Conservation (phyloP, 257 asterid genomes). For the Gynochthodes officinalis region DNA sequence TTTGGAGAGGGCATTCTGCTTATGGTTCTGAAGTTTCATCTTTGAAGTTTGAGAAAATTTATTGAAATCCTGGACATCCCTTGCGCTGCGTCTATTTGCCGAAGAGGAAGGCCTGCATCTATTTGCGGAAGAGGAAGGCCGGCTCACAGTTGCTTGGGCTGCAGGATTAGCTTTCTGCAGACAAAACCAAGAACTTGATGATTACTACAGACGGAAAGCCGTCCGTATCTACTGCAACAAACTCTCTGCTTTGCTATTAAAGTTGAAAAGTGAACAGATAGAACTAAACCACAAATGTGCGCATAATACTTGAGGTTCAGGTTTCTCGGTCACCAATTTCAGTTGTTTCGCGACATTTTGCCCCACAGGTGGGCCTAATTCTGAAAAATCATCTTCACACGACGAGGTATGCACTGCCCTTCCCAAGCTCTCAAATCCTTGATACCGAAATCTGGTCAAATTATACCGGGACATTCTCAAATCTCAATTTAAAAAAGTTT, state of each 20-base stretch:
- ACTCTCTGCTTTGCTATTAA: background rate
- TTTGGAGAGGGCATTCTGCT: no score
- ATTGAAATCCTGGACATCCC: conserved; percentile 4
- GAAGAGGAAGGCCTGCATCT: conserved; percentile 22
- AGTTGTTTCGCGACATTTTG: conserved; percentile 20
- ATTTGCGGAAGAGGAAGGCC: conserved; percentile 20
- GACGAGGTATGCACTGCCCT: conserved; percentile 25
- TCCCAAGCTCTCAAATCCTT: conserved; percentile 29
- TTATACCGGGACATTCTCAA: conserved; percentile 9
- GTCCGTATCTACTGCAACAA: background rate
- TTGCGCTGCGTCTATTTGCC: conserved; percentile 7
- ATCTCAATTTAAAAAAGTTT: background rate
- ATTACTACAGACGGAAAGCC: background rate
- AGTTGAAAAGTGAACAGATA: background rate
- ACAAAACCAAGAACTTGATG: conserved; percentile 8
- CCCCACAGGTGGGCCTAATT: conserved; percentile 39
- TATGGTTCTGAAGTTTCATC: background rate
- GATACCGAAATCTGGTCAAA: conserved; percentile 31
- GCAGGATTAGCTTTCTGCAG: conserved; percentile 26
- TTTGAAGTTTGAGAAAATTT: conserved; percentile 17
- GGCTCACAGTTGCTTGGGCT: conserved; percentile 19
- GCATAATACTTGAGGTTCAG: conserved; percentile 31
- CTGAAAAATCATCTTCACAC: conserved; percentile 42
- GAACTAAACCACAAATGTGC: background rate
- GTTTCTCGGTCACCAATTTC: conserved; percentile 37